phyloP scores from a whole-genome alignment of 2,329 filamentous ascomycete genomes.

The Pyricularia sp. region DNA sequence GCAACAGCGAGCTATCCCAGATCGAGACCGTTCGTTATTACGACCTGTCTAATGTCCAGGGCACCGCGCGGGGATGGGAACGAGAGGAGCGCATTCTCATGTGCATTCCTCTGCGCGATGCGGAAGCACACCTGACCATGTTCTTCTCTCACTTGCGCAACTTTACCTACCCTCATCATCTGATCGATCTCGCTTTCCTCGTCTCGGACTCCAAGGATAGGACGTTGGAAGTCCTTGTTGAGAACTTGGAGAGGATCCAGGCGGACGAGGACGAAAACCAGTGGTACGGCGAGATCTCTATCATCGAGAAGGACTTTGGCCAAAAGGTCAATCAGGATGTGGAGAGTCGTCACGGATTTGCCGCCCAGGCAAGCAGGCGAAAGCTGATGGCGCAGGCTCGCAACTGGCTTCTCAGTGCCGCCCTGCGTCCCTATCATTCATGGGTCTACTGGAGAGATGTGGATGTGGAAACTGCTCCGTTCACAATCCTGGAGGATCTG shows the following conservation, averaged over 20 bases:
- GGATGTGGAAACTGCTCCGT: slow-evolving; percentile 93
- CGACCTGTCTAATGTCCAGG: slow-evolving; percentile 84
- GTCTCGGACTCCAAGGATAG: slow-evolving; percentile 96
- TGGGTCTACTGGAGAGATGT: slow-evolving; percentile 99
- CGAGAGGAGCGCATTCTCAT: slow-evolving; percentile 90
- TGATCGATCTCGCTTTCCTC: slow-evolving; percentile 93
- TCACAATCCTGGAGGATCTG: slow-evolving; percentile 91
- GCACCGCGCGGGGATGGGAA: slow-evolving; percentile 90
- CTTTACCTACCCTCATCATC: slow-evolving; percentile 91
- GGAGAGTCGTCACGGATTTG: slow-evolving; percentile 94
- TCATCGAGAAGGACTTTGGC: slow-evolving; percentile 98
- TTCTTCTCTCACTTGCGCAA: slow-evolving; percentile 98
- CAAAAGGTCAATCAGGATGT: slow-evolving; percentile 97
- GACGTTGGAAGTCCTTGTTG: slow-evolving; percentile 67
- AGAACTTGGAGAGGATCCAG: slow-evolving; percentile 72
- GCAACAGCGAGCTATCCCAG: slow-evolving; percentile 62
- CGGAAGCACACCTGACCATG: slow-evolving; percentile 86
- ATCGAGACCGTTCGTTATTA: slow-evolving; percentile 93
- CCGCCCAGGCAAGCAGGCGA: slow-evolving; percentile 82
- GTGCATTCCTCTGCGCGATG: slow-evolving; percentile 89
- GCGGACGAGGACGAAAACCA: slow-evolving; percentile 68
- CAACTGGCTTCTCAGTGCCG: slow-evolving; percentile 93
- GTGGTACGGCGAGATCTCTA: slow-evolving; percentile 90
- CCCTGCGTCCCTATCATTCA: slow-evolving; percentile 86
- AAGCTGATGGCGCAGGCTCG: slow-evolving; percentile 97